A percentile compares a stretch with the other conserved stretches of the same genome.
These are phyloP conservation scores for Collybiopsis luxurians DNA, from an alignment of 768 basidiomycete genomes.

Conservation along the genomic window DNA sequence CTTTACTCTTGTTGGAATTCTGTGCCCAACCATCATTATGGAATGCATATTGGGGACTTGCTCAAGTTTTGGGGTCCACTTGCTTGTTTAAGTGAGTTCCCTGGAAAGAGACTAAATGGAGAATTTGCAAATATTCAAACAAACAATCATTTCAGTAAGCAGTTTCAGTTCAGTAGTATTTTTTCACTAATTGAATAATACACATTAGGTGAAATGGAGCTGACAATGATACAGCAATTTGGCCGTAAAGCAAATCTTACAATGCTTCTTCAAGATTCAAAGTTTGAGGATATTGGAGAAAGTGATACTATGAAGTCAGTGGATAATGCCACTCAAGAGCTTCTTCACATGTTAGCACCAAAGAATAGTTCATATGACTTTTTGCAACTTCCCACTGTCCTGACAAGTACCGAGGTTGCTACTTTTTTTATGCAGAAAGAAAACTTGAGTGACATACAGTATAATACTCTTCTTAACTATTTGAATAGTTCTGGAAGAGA, in stretches of 20 bases:
- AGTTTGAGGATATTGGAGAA: background rate
- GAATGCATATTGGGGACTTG: conserved; percentile 11
- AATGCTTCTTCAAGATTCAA: conserved; percentile 6
- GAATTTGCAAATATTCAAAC: conserved; percentile 11
- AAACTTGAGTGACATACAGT: background rate
- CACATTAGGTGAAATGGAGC: conserved; percentile 14
- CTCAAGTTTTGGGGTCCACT: conserved; percentile 18
- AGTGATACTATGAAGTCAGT: background rate
- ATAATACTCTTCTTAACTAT: background rate
- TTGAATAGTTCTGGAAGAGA: background rate
- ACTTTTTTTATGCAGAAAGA: background rate
- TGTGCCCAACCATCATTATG: conserved; percentile 16
- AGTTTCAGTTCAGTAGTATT: background rate
- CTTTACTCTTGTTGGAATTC: conserved; percentile 6
- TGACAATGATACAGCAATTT: conserved; percentile 12
- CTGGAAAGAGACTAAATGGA: conserved; percentile 15
- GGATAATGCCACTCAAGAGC: background rate
- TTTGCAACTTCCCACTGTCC: background rate
- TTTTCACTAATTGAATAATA: background rate
- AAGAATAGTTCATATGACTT: background rate
- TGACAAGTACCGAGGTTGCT: background rate
- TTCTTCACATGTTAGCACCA: conserved; percentile 2
- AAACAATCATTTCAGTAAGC: conserved; percentile 14
- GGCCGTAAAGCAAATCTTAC: conserved; percentile 5
- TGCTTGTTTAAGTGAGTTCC: conserved; percentile 13